These are phyloP conservation scores for Saccharum hybrid DNA, from an alignment of 202 grass and related monocot species.

Conservation along the genomic window DNA sequence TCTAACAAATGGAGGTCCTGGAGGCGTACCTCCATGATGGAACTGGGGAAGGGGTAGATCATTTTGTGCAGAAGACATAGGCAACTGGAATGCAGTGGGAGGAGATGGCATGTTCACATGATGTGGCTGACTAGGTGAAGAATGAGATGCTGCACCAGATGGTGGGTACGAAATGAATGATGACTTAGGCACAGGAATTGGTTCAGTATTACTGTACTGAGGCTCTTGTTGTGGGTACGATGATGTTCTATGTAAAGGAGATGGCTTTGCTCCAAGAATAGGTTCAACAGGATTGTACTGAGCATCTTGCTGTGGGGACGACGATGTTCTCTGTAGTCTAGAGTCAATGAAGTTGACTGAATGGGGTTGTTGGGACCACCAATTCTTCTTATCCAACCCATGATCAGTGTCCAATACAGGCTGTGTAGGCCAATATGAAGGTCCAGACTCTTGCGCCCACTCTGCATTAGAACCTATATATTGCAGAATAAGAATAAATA, in stretches of 20 bases:
- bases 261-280: constrained; percentile 43
- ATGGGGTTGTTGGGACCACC: constrained; percentile 45
- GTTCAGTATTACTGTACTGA: constrained; percentile 62
- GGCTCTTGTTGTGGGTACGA: constrained; percentile 78
- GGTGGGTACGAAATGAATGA: constrained; percentile 49
- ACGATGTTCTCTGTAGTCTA: constrained; percentile 53
- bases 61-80: constrained; percentile 42
- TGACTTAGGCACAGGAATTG: constrained; percentile 64
- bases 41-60: constrained; percentile 31
- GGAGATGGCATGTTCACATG: constrained; percentile 47
- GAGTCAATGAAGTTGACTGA: constrained; percentile 44
- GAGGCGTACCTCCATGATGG: constrained; percentile 36
- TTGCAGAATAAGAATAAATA: constrained; percentile 27
- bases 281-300: constrained; percentile 47
- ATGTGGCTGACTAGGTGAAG: constrained; percentile 48
- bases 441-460: constrained; percentile 51
- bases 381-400: constrained; percentile 44
- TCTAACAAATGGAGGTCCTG: constrained; percentile 45
- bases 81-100: constrained; percentile 44
- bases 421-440: constrained; percentile 55
- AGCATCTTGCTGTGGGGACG: constrained; percentile 56
- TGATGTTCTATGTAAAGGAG: constrained; percentile 63
- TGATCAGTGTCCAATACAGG: constrained; percentile 54
- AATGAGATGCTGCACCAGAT: constrained; percentile 47
- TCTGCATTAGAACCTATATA: constrained; percentile 51